Evolutionary conservation across 139 green algal species (phyloP).

Genomic region (Picochlorum sp.): DNA sequence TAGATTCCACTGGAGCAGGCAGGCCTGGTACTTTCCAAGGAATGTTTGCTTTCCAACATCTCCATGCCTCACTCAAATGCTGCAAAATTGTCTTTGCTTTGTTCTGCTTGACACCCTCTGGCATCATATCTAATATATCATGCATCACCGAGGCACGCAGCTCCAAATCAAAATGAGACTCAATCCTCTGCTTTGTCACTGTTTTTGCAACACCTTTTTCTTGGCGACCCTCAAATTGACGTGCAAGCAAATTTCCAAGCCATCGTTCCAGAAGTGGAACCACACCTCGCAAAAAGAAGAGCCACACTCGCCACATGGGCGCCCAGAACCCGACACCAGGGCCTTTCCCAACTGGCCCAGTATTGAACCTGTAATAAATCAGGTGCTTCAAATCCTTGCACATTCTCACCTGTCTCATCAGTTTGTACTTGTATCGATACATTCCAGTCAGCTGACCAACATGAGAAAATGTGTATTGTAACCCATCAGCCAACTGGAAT

Average conservation of each 20-base stretch:
- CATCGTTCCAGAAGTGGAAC: slow-evolving; percentile 97
- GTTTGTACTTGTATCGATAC: slow-evolving; percentile 97
- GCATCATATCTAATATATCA: slow-evolving; percentile 99
- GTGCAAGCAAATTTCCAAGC: slow-evolving; percentile 97
- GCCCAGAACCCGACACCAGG: slow-evolving; percentile 99
- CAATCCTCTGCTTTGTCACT: slow-evolving; percentile 98
- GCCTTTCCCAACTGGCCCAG: slow-evolving; percentile 92
- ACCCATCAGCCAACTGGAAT: slow-evolving; percentile 97
- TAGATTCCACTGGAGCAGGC: slow-evolving; percentile 97
- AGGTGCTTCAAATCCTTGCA: slow-evolving; percentile 99
- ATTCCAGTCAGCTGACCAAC: slow-evolving; percentile 97
- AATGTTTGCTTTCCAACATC: slow-evolving; percentile 97
- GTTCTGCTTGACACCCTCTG: slow-evolving; percentile 90
- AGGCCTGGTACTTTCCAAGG: slow-evolving; percentile 96
- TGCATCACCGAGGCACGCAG: slow-evolving; percentile 96
- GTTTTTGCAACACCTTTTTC: slow-evolving; percentile 96
- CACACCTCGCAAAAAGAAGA: slow-evolving; percentile 99
- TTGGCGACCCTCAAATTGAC: slow-evolving; percentile 97
- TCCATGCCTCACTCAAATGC: slow-evolving; percentile 97
- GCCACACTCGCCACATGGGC: slow-evolving; percentile 98
- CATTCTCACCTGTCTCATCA: slow-evolving; percentile 99
- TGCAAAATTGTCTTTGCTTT: slow-evolving; percentile 96
- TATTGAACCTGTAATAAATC: slow-evolving; percentile 99
- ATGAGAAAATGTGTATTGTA: slow-evolving; percentile 99
- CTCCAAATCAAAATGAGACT: slow-evolving; percentile 98